A percentile compares a stretch with the other conserved stretches of the same genome.
These are phyloP conservation scores for Aspergillus felis DNA, from an alignment of 2,329 filamentous ascomycete species.

Conservation along the genomic window DNA sequence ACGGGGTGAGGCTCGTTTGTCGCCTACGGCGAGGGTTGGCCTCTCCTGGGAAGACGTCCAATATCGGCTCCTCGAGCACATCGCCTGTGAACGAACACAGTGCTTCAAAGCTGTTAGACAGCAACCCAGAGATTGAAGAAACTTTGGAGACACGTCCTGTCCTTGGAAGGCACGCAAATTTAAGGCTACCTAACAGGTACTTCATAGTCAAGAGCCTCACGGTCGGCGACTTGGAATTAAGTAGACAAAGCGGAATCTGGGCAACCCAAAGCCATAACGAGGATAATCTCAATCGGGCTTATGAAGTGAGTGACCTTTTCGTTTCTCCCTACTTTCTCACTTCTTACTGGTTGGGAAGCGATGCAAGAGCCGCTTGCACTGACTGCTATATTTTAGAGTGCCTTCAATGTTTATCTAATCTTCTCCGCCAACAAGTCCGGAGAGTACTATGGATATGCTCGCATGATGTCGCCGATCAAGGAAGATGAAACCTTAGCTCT, in stretches of 20 bases:
- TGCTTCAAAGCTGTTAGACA: slow-evolving; percentile 4
- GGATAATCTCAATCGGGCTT: slow-evolving; percentile 74
- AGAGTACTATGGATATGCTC: slow-evolving; percentile 92
- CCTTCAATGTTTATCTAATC: slow-evolving; percentile 82
- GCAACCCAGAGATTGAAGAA: not conserved
- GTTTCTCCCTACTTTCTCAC: not conserved
- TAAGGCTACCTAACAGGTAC: slow-evolving; percentile 65
- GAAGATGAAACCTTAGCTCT: slow-evolving; percentile 68
- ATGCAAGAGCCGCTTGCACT: not conserved
- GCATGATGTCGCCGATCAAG: slow-evolving; percentile 81
- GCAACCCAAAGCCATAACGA: slow-evolving; percentile 95
- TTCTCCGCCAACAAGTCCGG: slow-evolving; percentile 98
- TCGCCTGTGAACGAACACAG: slow-evolving; percentile 39
- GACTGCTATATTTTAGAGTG: slow-evolving; percentile 48
- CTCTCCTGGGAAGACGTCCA: slow-evolving; percentile 27
- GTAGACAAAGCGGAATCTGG: slow-evolving; percentile 85
- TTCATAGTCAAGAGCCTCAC: slow-evolving; percentile 94
- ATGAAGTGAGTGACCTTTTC: slow-evolving; percentile 55
- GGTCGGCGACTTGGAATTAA: slow-evolving; percentile 81
- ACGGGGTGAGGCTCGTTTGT: slow-evolving; percentile 80
- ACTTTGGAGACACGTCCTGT: slow-evolving; percentile 15
- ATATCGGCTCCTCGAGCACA: slow-evolving; percentile 46
- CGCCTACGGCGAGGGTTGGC: slow-evolving; percentile 63
- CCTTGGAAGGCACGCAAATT: slow-evolving; percentile 4
- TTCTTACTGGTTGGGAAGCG: not conserved